phyloP scores from a whole-genome alignment of 2,329 filamentous ascomycete species.

The Sporothrix euskadiensis region DNA sequence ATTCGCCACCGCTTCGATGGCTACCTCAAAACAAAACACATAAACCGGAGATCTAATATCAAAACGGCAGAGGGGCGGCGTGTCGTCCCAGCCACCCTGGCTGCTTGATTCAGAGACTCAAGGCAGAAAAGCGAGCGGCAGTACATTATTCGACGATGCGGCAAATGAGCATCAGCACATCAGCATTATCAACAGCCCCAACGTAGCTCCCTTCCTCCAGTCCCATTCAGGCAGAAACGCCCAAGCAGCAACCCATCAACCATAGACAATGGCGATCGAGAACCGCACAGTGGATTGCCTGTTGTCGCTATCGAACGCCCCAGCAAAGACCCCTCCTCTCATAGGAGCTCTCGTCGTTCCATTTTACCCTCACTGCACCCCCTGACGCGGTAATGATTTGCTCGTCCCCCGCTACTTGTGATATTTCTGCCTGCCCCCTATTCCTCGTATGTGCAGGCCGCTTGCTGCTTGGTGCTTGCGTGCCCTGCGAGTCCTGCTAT shows the following conservation, averaged over 20 bases:
- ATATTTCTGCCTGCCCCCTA: not conserved
- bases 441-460: not conserved
- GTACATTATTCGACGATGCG: not conserved
- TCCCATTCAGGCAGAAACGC: constrained; percentile 6
- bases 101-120: not conserved
- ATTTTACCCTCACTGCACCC: not conserved
- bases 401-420: not conserved
- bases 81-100: not conserved
- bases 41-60: not conserved
- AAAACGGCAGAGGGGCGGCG: not conserved
- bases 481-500: not conserved
- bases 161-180: not conserved
- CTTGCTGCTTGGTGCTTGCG: not conserved
- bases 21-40: not conserved
- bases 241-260: not conserved
- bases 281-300: not conserved
- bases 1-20: constrained; percentile 8
- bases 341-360: not conserved
- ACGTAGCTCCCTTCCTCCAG: not conserved
- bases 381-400: not conserved
- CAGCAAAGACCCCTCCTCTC: not conserved
- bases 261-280: not conserved
- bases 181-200: not conserved
- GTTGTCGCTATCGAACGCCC: not conserved
- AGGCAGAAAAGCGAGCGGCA: not conserved